Conservation (phyloP, 2,329 filamentous ascomycete genomes). For the Colletotrichum sp. region DNA sequence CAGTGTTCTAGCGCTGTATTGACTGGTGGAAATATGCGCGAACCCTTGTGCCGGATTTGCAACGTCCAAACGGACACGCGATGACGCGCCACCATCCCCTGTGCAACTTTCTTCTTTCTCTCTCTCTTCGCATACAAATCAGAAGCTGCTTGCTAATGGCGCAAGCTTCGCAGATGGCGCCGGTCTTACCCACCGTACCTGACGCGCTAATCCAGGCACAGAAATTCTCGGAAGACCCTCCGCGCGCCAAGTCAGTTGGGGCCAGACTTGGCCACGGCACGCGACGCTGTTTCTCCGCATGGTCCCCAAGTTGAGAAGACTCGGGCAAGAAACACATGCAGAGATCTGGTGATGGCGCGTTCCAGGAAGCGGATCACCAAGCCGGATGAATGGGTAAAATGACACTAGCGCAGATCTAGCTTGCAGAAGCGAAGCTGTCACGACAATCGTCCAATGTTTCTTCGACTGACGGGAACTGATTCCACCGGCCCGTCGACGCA, state of each 20-base stretch:
- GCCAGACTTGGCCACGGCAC: neutral
- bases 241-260: neutral
- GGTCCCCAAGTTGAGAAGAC: neutral
- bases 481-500: constrained; percentile 1
- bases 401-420: neutral
- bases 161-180: neutral
- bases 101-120: neutral
- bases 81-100: neutral
- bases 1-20: neutral
- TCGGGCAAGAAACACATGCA: neutral
- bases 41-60: neutral
- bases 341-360: neutral
- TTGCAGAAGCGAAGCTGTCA: neutral
- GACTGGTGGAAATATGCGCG: constrained; percentile 4
- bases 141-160: neutral
- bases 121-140: neutral
- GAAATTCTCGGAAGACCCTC: constrained; percentile 10
- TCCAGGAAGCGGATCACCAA: neutral
- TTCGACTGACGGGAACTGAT: neutral
- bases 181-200: neutral
- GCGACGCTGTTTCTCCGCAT: neutral
- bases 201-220: constrained; percentile 15
- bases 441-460: neutral
- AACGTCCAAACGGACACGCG: neutral
- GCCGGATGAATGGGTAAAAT: constrained; percentile 10